Evolutionary conservation across 352 stramenopile genomes (phyloP), one percentile per base, ranked within the genome.

Genomic region (Globisporangium spinosum): DNA sequence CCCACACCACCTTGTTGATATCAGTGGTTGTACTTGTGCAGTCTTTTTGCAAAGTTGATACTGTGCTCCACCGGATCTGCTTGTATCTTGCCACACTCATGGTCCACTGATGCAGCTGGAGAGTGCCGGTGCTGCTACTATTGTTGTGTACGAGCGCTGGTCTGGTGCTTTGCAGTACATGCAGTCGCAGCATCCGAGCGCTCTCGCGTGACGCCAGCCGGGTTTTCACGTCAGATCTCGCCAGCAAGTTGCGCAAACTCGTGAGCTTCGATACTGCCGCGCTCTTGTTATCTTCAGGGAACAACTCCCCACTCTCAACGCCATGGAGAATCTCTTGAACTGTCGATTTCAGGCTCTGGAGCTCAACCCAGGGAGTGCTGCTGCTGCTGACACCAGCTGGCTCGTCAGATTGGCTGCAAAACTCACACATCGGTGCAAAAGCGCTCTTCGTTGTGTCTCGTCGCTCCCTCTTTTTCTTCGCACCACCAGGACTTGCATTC

Each of bases 1-100:
- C 64, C 78, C 78, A 84, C 56, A 83, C 69, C 10, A 17, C 45
- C 40, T 49, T 22, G n/a, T 58, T 69, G 23, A 59, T 32, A 22
- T 32, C 35, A 3, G 12, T 7, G 1, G 38, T 13, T 4, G 32
- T 38, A 38, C 8, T 38, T 38, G 29, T 3, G 17, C 13, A 27
- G 29, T 40, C 25, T 58, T 10, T 35, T 15, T 45, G 38, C 5
- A 23, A 4, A 23, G 20, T 51, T 49, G 40, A 34, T 22, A 53
- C 7, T 2, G 40, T 53, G 35, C 51, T 54, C 45, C n/a, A 45
- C 22, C 60, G 35, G 3, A 68, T 58, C 17, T 71, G 67, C 22
- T 64, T 40, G 25, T 67, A 71, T 15, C 22, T 40, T 5, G 29
- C 3, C 15, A 58, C 25, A 3, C n/a, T 23, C 10, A 69, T 5